A percentile compares a stretch with the other conserved stretches of the same genome.
Conservation (phyloP, 2,329 filamentous ascomycete species). For the Pyrenochaeta sp. region DNA sequence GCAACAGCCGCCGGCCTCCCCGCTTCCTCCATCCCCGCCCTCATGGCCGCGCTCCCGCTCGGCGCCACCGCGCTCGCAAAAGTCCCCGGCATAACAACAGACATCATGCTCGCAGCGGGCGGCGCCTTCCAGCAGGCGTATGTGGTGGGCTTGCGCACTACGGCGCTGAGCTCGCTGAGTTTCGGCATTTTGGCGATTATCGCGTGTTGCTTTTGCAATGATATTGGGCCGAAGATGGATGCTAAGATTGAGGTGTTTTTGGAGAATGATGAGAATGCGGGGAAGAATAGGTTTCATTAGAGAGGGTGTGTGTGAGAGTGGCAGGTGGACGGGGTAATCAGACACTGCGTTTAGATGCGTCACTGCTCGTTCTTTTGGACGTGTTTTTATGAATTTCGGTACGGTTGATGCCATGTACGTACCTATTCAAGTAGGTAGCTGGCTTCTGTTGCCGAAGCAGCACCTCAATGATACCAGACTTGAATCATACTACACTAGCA, state of each 20-base stretch:
- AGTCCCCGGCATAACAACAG: slow-evolving; percentile 21
- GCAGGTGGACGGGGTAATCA: too few relatives aligned
- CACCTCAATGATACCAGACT: too few relatives aligned
- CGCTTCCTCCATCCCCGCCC: slow-evolving; percentile 11
- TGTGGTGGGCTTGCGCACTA: slow-evolving; percentile 20
- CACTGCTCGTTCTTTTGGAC: too few relatives aligned
- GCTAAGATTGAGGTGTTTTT: slow-evolving; percentile 33
- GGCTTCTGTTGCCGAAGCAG: too few relatives aligned
- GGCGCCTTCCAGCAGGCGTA: slow-evolving; percentile 27
- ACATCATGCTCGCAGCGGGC: slow-evolving; percentile 24
- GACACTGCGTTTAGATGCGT: too few relatives aligned
- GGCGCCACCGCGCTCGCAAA: slow-evolving; percentile 19
- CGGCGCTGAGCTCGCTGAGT: slow-evolving; percentile 22
- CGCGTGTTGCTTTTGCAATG: slow-evolving; percentile 26
- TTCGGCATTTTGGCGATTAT: slow-evolving; percentile 26
- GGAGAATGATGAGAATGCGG: slow-evolving; percentile 30
- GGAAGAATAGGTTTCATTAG: slow-evolving; percentile 24
- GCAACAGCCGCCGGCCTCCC: slow-evolving; percentile 23
- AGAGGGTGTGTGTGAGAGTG: background rate
- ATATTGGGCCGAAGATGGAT: slow-evolving; percentile 32
- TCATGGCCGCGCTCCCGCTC: slow-evolving; percentile 21
- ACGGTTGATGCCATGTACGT: too few relatives aligned
- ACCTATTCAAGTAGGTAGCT: too few relatives aligned
- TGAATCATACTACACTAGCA: too few relatives aligned
- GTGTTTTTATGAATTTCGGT: too few relatives aligned